phyloP scores from a whole-genome alignment of 495 filamentous ascomycete species.

The Podospora sp. region DNA sequence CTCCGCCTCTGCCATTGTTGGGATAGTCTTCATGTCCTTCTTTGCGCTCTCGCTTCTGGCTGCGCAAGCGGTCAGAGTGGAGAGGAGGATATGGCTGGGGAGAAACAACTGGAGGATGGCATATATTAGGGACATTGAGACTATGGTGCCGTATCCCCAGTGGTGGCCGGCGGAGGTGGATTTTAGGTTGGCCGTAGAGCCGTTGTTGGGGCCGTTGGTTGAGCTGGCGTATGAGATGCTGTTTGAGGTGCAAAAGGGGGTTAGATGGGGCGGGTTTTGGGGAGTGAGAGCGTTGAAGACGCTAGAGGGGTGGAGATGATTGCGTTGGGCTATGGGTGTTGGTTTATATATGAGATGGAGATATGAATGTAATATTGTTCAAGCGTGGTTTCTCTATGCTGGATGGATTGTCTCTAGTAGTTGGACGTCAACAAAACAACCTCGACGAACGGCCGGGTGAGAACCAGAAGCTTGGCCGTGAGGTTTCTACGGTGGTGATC shows the following conservation, averaged over 20 bases:
- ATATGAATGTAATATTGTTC: no score
- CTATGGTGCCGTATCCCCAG: slow-evolving; percentile 12
- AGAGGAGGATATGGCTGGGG: slow-evolving; percentile 26
- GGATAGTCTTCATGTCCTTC: not conserved
- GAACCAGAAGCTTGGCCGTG: no score
- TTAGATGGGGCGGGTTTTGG: not conserved
- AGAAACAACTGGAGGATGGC: slow-evolving; percentile 24
- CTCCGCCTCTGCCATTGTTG: not conserved
- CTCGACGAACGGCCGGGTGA: no score
- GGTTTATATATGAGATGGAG: not conserved
- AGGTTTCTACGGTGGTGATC: no score
- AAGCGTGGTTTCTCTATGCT: no score
- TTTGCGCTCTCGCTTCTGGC: slow-evolving; percentile 13
- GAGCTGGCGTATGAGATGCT: not conserved
- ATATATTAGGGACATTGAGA: slow-evolving; percentile 22
- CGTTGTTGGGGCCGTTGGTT: not conserved
- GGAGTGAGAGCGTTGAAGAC: not conserved
- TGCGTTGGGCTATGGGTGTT: no score
- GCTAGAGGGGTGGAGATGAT: not conserved
- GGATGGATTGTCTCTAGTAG: no score
- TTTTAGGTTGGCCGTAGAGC: slow-evolving; percentile 20
- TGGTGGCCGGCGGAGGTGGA: slow-evolving; percentile 25
- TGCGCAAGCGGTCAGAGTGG: slow-evolving; percentile 24
- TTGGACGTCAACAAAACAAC: no score
- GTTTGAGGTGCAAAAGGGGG: not conserved